Base-by-base conservation (phyloP, 176 grass and related monocot species). In the Puya raimondii region DNA sequence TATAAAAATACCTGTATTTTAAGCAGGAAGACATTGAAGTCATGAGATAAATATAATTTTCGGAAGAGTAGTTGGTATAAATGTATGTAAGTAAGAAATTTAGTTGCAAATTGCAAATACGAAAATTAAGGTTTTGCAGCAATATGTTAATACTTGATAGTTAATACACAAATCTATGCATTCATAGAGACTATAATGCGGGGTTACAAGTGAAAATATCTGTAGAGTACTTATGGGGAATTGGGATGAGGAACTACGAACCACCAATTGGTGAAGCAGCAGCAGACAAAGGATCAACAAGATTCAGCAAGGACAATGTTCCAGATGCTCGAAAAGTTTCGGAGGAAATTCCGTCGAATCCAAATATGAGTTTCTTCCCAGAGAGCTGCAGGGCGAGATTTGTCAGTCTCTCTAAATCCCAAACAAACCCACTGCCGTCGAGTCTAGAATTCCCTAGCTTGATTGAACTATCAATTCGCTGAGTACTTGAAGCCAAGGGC, bases 231-330 rank as follows among this genome's bases (percentile, higher is more conserved):
- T 42, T 1, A 42, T 7, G 33, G 33, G 33, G 33, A 61, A 6
- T 17, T 21, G 16, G 56, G 56, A 59, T 61, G 16, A 61, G 14
- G 54, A 58, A 67, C 61, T 68, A 74, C 72, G 2, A 48, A 99
- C 95, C 95, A 78, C 95, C 95, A 84, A 99, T 91, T 67, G 95
- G 87, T 66, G 95, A 99, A 78, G 95, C 95, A 87, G 95, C 87
- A 80, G 95, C 95, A 64, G 95, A 93, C 64, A 81, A 88, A 75
- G 95, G 95, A 77, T 99, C 95, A 12, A 99, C 89, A 78, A 99
- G 95, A 73, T 99, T 99, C 80, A 99, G 73, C 70, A 99, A 81
- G 5, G 95, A 99, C 68, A 88, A 75, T 64, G 95, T 94, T 49
- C 95, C 95, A 64, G 95, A 99, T 80, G 89, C 85, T 50, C 95